Conservation (phyloP, 805 yeast genomes). For the Cyberlindnera maritima region DNA sequence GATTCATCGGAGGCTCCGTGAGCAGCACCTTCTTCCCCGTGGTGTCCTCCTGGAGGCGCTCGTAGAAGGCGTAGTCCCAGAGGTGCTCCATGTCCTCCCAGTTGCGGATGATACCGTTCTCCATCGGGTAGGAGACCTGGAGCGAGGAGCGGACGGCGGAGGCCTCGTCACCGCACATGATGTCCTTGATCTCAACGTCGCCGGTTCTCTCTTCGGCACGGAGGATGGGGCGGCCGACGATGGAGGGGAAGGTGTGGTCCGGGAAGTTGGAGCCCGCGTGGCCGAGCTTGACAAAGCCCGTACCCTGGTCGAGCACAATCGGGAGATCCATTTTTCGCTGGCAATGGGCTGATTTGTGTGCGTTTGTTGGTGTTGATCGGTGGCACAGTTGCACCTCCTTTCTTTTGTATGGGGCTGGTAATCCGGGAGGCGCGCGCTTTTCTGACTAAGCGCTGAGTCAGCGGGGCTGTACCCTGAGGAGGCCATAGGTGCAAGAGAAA, state of each 20-base stretch:
- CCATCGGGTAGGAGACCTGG: conserved; percentile 97
- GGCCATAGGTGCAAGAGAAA: no score
- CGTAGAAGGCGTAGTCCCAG: conserved; percentile 97
- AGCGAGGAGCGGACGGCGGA: conserved; percentile 83
- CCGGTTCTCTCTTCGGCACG: conserved; percentile 93
- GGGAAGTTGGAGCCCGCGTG: conserved; percentile 97
- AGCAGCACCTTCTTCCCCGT: conserved; percentile 80
- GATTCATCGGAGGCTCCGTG: conserved; percentile 99
- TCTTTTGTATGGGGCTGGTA: background rate
- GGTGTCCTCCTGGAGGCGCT: conserved; percentile 77
- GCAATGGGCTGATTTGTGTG: background rate
- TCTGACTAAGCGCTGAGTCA: conserved; percentile 3
- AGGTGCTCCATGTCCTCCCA: conserved; percentile 99
- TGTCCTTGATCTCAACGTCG: conserved; percentile 79
- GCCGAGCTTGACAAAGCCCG: conserved; percentile 97
- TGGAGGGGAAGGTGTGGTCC: conserved; percentile 93
- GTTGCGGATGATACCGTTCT: conserved; percentile 92
- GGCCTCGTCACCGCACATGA: conserved; percentile 98
- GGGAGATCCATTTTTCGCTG: conserved; percentile 15
- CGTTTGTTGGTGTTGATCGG: background rate
- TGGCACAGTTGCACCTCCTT: conserved; percentile 9
- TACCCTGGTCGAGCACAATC: conserved; percentile 93
- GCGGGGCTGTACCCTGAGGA: background rate
- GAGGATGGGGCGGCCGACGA: conserved; percentile 94
- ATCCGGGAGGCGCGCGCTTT: no score